Percentiles rank a stretch among this genome's conserved stretches.
These are phyloP conservation scores for Geotrichum candidum DNA, from an alignment of 1,139 yeast genomes.

Conservation along the genomic window DNA sequence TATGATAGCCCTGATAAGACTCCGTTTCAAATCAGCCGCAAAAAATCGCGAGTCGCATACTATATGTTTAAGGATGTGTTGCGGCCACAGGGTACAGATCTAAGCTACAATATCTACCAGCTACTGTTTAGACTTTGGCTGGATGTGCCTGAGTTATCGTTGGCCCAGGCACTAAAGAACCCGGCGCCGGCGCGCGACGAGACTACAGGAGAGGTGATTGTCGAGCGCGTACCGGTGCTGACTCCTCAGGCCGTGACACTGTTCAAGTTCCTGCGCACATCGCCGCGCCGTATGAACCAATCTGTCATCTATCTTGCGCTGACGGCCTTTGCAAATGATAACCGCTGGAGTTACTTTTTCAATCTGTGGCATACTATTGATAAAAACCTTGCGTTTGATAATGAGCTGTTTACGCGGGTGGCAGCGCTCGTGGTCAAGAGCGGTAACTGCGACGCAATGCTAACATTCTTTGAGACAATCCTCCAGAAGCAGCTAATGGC, in stretches of 20 bases:
- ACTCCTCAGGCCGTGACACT: slow-evolving; percentile 27
- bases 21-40: slow-evolving; percentile 25
- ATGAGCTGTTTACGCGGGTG: slow-evolving; percentile 25
- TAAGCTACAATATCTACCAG: slow-evolving; percentile 26
- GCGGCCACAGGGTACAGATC: slow-evolving; percentile 27
- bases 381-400: slow-evolving; percentile 20
- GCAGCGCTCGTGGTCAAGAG: slow-evolving; percentile 31
- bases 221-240: slow-evolving; percentile 20
- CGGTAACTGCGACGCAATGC: slow-evolving; percentile 23
- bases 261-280: slow-evolving; percentile 23
- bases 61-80: slow-evolving; percentile 28
- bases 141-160: slow-evolving; percentile 18
- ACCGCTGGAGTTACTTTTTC: slow-evolving; percentile 37
- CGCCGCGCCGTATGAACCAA: slow-evolving; percentile 21
- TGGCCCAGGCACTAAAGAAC: slow-evolving; percentile 24
- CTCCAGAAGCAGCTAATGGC: slow-evolving; percentile 11
- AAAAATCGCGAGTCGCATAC: slow-evolving; percentile 28
- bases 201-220: slow-evolving; percentile 19
- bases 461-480: slow-evolving; percentile 24
- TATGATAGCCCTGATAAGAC: slow-evolving; percentile 16
- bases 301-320: slow-evolving; percentile 33
- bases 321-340: slow-evolving; percentile 37
- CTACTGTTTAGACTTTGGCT: slow-evolving; percentile 30
- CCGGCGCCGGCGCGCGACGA: slow-evolving; percentile 21
- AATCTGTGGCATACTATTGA: slow-evolving; percentile 29